A percentile compares a stretch with the other conserved stretches of the same genome.
Evolutionary conservation across 257 asterid species (phyloP).

Genomic region (Scutellaria galericulata): DNA sequence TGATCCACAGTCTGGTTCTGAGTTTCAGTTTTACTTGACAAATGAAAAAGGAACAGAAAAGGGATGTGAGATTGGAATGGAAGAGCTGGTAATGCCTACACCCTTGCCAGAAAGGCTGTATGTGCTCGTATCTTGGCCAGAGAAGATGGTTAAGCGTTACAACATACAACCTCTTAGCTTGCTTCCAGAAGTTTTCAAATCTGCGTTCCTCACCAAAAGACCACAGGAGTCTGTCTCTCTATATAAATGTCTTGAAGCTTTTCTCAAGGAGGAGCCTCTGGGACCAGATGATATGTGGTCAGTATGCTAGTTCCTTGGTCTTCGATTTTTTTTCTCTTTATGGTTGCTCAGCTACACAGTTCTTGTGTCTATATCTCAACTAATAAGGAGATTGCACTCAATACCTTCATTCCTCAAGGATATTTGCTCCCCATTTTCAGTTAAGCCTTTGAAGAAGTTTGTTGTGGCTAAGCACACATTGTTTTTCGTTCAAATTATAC

Average conservation of each 20-base stretch:
- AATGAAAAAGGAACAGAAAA: constrained; percentile 64
- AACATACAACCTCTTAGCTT: constrained; percentile 54
- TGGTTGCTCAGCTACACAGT: constrained; percentile 28
- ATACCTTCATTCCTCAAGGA: constrained; percentile 9
- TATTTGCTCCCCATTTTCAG: background rate
- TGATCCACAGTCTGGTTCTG: constrained; percentile 44
- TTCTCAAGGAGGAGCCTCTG: constrained; percentile 95
- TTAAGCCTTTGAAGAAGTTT: constrained; percentile 18
- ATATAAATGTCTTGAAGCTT: constrained; percentile 93
- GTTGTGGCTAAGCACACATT: constrained; percentile 17
- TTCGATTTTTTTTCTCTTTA: constrained; percentile 13
- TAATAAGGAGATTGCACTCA: constrained; percentile 6
- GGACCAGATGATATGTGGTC: constrained; percentile 99
- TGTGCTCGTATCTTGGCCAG: constrained; percentile 82
- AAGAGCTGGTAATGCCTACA: constrained; percentile 55
- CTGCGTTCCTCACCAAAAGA: constrained; percentile 62
- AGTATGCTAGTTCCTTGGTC: constrained; percentile 46
- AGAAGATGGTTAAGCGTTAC: constrained; percentile 53
- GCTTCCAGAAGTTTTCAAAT: constrained; percentile 82
- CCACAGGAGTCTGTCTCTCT: constrained; percentile 85
- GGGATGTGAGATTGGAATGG: constrained; percentile 56
- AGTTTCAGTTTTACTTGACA: constrained; percentile 66
- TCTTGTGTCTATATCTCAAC: constrained; percentile 15
- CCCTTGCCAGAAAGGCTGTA: constrained; percentile 51
- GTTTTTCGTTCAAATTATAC: constrained; percentile 11